Evolutionary conservation across 2,329 filamentous ascomycete genomes (phyloP).

Genomic region (Dactylellina leptospora): DNA sequence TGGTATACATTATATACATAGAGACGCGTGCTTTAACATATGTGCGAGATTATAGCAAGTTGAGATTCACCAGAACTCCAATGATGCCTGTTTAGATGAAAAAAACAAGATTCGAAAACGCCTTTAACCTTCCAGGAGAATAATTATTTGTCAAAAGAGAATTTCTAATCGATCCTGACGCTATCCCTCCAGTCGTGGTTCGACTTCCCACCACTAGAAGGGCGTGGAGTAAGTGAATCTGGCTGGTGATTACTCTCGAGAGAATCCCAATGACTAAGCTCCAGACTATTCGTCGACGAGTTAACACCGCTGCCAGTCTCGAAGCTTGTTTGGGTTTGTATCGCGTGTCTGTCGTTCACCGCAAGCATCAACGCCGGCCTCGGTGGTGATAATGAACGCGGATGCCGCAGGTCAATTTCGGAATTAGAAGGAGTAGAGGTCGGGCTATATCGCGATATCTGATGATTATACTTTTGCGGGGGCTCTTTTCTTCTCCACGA

Average conservation of each 20-base stretch:
- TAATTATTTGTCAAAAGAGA: background rate
- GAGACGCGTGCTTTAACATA: no score
- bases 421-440: slow-evolving; percentile 27
- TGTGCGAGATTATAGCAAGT: no score
- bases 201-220: slow-evolving; percentile 15
- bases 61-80: no score
- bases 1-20: background rate
- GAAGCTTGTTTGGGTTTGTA: slow-evolving; percentile 15
- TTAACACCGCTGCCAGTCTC: slow-evolving; percentile 28
- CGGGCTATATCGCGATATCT: slow-evolving; percentile 26
- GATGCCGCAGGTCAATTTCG: background rate
- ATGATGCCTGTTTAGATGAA: no score
- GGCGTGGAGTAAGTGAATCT: slow-evolving; percentile 23
- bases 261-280: slow-evolving; percentile 44
- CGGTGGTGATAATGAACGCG: background rate
- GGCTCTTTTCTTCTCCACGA: background rate
- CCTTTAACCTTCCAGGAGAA: background rate
- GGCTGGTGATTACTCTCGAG: slow-evolving; percentile 20
- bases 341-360: background rate
- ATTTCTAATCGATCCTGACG: slow-evolving; percentile 13
- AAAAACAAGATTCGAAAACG: background rate
- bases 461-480: slow-evolving; percentile 31
- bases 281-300: slow-evolving; percentile 33
- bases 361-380: slow-evolving; percentile 8
- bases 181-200: slow-evolving; percentile 31